Evolutionary conservation across 192 early-diverging fungal species (phyloP), one percentile per base, ranked within the genome.

Genomic region (Linderina pennispora): DNA sequence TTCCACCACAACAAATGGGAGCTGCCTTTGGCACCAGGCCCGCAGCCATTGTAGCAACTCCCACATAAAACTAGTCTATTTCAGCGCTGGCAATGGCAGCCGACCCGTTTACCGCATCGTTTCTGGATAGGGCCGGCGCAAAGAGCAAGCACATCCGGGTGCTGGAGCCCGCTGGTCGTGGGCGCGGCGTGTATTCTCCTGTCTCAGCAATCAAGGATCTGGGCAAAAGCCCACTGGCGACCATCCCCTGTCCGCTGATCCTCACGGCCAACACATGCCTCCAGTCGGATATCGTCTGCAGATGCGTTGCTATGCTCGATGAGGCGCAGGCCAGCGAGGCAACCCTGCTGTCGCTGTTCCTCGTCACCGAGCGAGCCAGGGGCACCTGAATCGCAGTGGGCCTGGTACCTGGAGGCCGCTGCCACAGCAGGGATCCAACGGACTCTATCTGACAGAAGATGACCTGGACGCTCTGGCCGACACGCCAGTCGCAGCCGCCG

Each of bases 381-480:
- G 63, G 47, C 8, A 10, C 45, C 14, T n/a, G 36, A 20, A 1
- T 66, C 63, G 14, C 17, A 10, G 5, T 66, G 55, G 55, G 22
- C 41, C 3, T 58, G 55, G 51, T 66, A 66, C 17, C 14, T 66
- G 7, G 38, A 58, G 8, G 24, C n/a, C 51, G 10, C 39, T 66
- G 22, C 63, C 63, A 1, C 17, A 16, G 6, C 4, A 25, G 14
- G 51, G 51, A 4, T 6, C 42, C 8, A 40, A 47, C 16, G 63
- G 50, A 7, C 56, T 66, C 18, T 50, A 25, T 15, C 43, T 58
- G 23, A 36, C 19, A 13, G 24, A 39, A 0, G n/a, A 42, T 0
- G 51, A 57, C 10, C 32, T 54, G 3, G 20, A 24, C n/a, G 41
- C 50, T 3, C 43, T 66, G 31, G 11, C 14, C 1, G 38, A 21